phyloP scores from a whole-genome alignment of 495 filamentous ascomycete species.

The Talaromyces thailandensis region DNA sequence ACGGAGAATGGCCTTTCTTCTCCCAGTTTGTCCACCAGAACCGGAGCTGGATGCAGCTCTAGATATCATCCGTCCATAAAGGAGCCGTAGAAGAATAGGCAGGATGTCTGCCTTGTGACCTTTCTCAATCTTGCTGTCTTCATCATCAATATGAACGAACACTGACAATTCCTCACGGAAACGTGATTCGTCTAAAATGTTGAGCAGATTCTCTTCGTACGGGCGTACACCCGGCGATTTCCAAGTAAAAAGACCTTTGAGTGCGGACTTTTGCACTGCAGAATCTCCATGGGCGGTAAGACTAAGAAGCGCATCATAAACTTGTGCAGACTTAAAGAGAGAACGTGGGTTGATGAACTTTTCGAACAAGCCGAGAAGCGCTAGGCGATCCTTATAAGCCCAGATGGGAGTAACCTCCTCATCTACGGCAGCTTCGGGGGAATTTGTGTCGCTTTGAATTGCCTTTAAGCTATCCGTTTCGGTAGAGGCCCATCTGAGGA shows the following conservation, averaged over 20 bases:
- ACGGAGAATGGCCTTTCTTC: slow-evolving; percentile 56
- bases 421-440: slow-evolving; percentile 17
- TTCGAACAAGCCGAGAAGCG: slow-evolving; percentile 72
- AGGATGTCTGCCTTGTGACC: slow-evolving; percentile 64
- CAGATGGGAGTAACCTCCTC: slow-evolving; percentile 22
- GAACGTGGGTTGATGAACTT: slow-evolving; percentile 79
- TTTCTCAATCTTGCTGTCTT: slow-evolving; percentile 64
- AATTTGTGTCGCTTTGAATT: slow-evolving; percentile 9
- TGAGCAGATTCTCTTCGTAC: slow-evolving; percentile 81
- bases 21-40: slow-evolving; percentile 51
- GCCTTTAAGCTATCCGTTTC: slow-evolving; percentile 32
- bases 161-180: slow-evolving; percentile 88
- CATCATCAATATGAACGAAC: slow-evolving; percentile 61
- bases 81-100: slow-evolving; percentile 75
- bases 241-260: slow-evolving; percentile 85
- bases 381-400: slow-evolving; percentile 66
- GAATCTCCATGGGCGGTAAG: slow-evolving; percentile 79
- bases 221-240: slow-evolving; percentile 63
- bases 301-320: slow-evolving; percentile 61
- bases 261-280: slow-evolving; percentile 73
- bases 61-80: slow-evolving; percentile 84
- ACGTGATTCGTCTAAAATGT: slow-evolving; percentile 80
- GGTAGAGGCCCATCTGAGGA: slow-evolving; percentile 63
- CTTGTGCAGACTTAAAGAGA: slow-evolving; percentile 67
- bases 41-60: slow-evolving; percentile 52